A percentile compares a stretch with the other conserved stretches of the same genome.
phyloP scores from a whole-genome alignment of 2,329 filamentous ascomycete genomes.

The Colletotrichum musicola region DNA sequence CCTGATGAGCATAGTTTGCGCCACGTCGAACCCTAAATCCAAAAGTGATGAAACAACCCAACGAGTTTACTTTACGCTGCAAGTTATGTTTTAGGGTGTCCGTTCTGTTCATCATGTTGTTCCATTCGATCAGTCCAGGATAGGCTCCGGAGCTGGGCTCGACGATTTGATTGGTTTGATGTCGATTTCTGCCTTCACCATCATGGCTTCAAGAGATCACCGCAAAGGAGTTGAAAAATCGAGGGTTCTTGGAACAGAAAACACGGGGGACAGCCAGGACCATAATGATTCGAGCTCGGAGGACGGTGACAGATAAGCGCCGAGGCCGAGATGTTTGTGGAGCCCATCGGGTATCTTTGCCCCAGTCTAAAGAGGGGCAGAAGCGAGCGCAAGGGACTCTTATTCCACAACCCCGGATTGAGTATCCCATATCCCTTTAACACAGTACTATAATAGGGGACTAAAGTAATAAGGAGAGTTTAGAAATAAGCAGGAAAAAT shows the following conservation, averaged over 20 bases:
- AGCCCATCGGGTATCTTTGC: background rate
- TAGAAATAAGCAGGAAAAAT: too few species aligned
- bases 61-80: too few species aligned
- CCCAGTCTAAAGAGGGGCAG: constrained; percentile 4
- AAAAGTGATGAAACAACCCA: too few species aligned
- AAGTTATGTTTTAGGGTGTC: too few species aligned
- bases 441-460: too few species aligned
- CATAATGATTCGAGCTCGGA: constrained; percentile 22
- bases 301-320: constrained; percentile 11
- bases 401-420: too few species aligned
- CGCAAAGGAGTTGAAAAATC: background rate
- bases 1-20: too few species aligned
- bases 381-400: background rate
- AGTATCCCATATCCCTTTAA: too few species aligned
- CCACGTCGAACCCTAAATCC: too few species aligned
- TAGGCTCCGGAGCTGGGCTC: constrained; percentile 80
- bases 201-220: background rate
- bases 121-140: constrained; percentile 73
- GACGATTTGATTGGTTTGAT: constrained; percentile 57
- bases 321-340: constrained; percentile 16
- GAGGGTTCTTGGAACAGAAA: background rate
- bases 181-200: background rate
- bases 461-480: too few species aligned
- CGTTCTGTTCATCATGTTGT: constrained; percentile 57
- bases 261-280: background rate